Conservation (phyloP, 257 asterid genomes). For the Scutellaria minor region DNA sequence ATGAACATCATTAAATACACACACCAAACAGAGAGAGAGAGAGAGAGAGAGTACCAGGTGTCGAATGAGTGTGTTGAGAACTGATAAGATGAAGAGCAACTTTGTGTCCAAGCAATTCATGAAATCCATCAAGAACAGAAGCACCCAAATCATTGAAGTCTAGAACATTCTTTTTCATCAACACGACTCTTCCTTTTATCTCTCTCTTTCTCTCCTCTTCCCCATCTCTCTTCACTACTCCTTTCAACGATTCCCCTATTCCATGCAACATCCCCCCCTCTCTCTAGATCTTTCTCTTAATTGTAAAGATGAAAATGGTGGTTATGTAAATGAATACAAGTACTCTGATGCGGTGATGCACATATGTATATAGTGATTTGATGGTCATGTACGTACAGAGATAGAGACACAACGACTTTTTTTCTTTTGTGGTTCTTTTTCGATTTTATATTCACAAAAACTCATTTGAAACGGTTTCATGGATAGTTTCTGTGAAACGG, state of each 20-base stretch:
- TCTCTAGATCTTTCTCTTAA: background rate
- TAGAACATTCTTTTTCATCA: constrained; percentile 63
- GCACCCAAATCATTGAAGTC: constrained; percentile 54
- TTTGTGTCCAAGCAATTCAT: constrained; percentile 52
- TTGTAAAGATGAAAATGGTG: too few species aligned
- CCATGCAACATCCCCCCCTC: constrained; percentile 37
- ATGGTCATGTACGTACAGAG: too few species aligned
- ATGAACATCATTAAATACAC: background rate
- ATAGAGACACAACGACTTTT: too few species aligned
- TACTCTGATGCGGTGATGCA: too few species aligned
- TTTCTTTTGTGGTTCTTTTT: too few species aligned
- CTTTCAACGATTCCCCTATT: constrained; percentile 21
- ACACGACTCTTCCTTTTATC: constrained; percentile 56
- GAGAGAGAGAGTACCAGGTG: constrained; percentile 19
- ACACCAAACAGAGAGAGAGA: background rate
- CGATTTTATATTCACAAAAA: too few species aligned
- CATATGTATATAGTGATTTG: too few species aligned
- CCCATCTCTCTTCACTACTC: constrained; percentile 20
- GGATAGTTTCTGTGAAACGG: too few species aligned
- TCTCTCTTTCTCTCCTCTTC: constrained; percentile 5
- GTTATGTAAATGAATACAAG: too few species aligned
- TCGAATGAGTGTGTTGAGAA: background rate
- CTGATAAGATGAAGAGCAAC: constrained; percentile 60
- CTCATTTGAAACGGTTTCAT: too few species aligned
- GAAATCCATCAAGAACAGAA: constrained; percentile 48